Evolutionary conservation across 176 grass and related monocot genomes (phyloP).

Genomic region (Carex pumila): DNA sequence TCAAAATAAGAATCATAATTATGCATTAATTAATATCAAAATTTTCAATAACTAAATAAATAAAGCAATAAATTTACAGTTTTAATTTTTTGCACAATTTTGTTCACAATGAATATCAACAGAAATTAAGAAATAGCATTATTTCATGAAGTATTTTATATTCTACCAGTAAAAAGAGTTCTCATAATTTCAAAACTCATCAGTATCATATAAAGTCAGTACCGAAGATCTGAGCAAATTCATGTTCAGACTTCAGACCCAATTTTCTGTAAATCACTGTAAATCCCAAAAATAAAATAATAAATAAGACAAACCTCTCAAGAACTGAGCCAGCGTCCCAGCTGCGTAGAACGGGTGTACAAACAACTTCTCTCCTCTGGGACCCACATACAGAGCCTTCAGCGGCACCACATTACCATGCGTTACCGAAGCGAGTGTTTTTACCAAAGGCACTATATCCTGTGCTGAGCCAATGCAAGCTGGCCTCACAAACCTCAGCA

Average conservation of each 20-base stretch:
- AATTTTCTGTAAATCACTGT: background rate
- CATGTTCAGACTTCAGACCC: background rate
- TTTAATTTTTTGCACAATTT: background rate
- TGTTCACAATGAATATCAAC: background rate
- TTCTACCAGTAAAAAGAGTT: background rate
- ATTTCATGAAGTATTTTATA: background rate
- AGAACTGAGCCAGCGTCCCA: constrained; percentile 33
- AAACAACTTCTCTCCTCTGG: constrained; percentile 48
- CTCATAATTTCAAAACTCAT: background rate
- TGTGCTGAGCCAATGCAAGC: constrained; percentile 18
- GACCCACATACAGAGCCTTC: constrained; percentile 38
- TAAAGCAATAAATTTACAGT: background rate
- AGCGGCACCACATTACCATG: constrained; percentile 41
- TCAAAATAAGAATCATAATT: background rate
- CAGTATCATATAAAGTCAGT: background rate
- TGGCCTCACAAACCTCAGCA: constrained; percentile 44
- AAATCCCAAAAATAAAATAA: background rate
- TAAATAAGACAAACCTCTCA: constrained; percentile 19
- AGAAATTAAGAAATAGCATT: background rate
- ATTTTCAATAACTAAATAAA: background rate
- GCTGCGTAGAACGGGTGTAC: constrained; percentile 49
- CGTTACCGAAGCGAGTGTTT: constrained; percentile 10
- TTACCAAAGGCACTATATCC: constrained; percentile 24
- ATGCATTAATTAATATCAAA: background rate
- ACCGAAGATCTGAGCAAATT: background rate